phyloP scores from a whole-genome alignment of 495 filamentous ascomycete species.

The Penicillium steckii region DNA sequence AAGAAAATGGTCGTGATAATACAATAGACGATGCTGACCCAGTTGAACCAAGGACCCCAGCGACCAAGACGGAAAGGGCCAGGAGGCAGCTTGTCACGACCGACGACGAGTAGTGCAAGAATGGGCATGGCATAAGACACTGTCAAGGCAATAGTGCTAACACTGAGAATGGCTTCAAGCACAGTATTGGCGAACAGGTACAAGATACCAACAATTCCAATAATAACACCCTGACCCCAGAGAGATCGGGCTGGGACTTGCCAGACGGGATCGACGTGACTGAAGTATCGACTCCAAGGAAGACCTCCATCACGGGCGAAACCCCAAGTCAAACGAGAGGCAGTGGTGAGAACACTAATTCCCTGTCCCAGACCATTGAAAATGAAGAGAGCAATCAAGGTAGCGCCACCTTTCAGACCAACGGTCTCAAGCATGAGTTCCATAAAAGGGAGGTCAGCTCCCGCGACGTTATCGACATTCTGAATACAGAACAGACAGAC shows the following conservation, averaged over 20 bases:
- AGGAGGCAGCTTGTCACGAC: slow-evolving; percentile 41
- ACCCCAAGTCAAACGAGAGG: slow-evolving; percentile 52
- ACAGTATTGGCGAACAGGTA: slow-evolving; percentile 50
- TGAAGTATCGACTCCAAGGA: slow-evolving; percentile 42
- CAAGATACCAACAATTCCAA: slow-evolving; percentile 42
- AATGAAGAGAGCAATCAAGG: slow-evolving; percentile 44
- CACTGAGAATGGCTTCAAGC: slow-evolving; percentile 48
- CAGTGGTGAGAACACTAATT: slow-evolving; percentile 47
- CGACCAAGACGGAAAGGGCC: slow-evolving; percentile 43
- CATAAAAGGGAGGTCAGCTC: slow-evolving; percentile 46
- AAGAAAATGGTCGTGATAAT: slow-evolving; percentile 48
- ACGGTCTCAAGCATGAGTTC: slow-evolving; percentile 43
- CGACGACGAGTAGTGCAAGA: slow-evolving; percentile 36
- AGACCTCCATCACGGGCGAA: slow-evolving; percentile 61
- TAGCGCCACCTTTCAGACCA: slow-evolving; percentile 36
- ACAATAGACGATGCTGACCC: slow-evolving; percentile 45
- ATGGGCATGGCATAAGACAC: slow-evolving; percentile 49
- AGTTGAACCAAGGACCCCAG: slow-evolving; percentile 38
- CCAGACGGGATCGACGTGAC: slow-evolving; percentile 41
- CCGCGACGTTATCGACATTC: slow-evolving; percentile 57
- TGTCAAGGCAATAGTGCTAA: slow-evolving; percentile 50
- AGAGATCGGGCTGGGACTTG: slow-evolving; percentile 44
- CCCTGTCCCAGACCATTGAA: slow-evolving; percentile 48
- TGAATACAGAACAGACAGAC: slow-evolving; percentile 72
- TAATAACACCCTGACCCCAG: slow-evolving; percentile 43